Evolutionary conservation across 75 land plant species (phyloP).

Genomic region (Sequoia sempervirens): DNA sequence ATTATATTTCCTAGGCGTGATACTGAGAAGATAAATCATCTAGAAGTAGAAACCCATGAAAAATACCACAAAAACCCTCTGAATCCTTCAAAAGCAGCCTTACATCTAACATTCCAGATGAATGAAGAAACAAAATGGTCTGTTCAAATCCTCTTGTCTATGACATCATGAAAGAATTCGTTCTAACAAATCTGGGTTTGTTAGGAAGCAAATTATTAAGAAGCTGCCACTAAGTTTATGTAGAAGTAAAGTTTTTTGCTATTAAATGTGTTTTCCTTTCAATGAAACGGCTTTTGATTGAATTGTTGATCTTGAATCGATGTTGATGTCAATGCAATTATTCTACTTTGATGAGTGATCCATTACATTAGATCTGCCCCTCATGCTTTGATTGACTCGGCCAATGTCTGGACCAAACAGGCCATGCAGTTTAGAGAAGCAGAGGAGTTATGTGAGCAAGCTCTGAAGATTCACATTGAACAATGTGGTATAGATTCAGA

Average conservation of each 20-base stretch:
- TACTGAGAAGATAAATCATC: not conserved
- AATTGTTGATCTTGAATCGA: not conserved
- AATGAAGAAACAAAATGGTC: not conserved
- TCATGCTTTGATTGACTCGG: not conserved
- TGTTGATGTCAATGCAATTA: not conserved
- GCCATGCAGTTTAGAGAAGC: slow-evolving; percentile 37
- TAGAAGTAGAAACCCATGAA: not conserved
- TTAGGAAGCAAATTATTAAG: too few relatives aligned
- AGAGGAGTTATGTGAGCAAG: slow-evolving; percentile 26
- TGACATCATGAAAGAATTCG: not conserved
- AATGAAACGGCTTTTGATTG: not conserved
- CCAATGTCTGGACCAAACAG: slow-evolving; percentile 15
- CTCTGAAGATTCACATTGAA: slow-evolving; percentile 22
- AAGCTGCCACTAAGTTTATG: too few relatives aligned
- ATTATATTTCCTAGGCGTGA: not conserved
- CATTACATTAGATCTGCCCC: not conserved
- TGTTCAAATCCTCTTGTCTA: not conserved
- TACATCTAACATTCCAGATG: not conserved
- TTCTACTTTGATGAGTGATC: not conserved
- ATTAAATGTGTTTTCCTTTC: not conserved
- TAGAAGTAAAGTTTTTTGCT: not conserved
- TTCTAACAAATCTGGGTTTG: too few relatives aligned
- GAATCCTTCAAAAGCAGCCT: not conserved
- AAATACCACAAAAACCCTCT: not conserved
- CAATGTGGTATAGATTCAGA: slow-evolving; percentile 21